A percentile compares a stretch with the other conserved stretches of the same genome.
phyloP scores from a whole-genome alignment of 2,329 filamentous ascomycete genomes.

The Colletotrichum godetiae region DNA sequence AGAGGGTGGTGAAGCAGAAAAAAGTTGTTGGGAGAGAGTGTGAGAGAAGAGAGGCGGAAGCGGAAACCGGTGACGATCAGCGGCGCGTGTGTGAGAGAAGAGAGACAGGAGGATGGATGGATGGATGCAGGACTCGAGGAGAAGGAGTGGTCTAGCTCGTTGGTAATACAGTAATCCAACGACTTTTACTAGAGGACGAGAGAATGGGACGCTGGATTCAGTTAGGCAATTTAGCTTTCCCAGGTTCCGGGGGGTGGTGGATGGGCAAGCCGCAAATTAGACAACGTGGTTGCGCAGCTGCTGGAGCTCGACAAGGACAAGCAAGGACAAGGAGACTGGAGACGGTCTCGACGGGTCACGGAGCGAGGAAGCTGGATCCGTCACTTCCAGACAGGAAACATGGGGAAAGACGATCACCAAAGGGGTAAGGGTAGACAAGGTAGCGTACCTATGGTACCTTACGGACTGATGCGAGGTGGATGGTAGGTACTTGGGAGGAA shows the following conservation, averaged over 20 bases:
- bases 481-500: background rate
- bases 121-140: background rate
- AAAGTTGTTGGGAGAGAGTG: conserved; percentile 15
- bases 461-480: background rate
- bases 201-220: conserved; percentile 22
- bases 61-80: conserved; percentile 25
- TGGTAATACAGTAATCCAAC: conserved; percentile 34
- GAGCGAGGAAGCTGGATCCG: background rate
- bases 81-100: conserved; percentile 11
- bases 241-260: conserved; percentile 19
- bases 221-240: conserved; percentile 33
- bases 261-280: conserved; percentile 16
- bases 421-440: background rate
- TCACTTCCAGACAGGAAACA: conserved; percentile 21
- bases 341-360: background rate
- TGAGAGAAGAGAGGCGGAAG: conserved; percentile 9
- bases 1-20: conserved; percentile 4
- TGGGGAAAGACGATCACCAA: conserved; percentile 10
- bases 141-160: conserved; percentile 11
- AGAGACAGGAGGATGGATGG: background rate
- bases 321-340: background rate
- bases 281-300: conserved; percentile 15
- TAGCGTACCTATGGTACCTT: background rate
- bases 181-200: conserved; percentile 34
- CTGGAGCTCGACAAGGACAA: conserved; percentile 14